Base-by-base conservation (phyloP, 176 grass and related monocot genomes). In the Poa pratensis region DNA sequence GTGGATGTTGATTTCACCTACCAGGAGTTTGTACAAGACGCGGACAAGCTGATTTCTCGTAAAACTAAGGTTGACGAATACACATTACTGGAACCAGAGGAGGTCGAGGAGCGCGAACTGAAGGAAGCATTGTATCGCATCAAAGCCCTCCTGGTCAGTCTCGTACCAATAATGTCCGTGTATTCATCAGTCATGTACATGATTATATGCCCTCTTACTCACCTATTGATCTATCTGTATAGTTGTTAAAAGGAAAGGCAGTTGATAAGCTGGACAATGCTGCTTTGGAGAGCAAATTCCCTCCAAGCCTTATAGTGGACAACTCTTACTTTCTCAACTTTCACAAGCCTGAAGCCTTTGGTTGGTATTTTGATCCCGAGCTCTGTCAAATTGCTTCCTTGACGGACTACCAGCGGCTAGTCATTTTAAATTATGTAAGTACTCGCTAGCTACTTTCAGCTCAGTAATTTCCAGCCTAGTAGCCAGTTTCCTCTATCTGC, bases 381-480 rank as follows among this genome's bases (percentile, higher is more conserved):
- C 70, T 73, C 70, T 73, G 70, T 50, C 1, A 16, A 26, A 3
- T 27, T 49, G 6, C 22, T 23, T 46, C 43, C 43, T 73, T 73
- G 70, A 50, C 20, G 23, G 70, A 73, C 70, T 73, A 73, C 70
- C 70, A 73, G 70, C 70, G 70, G 43, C 43, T 73, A 18, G 43
- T 73, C 70, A 15, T 49, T 49, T 27, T 16, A 0, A 73, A 73
- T 50, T 15, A 17, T 50, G 70, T 73, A 49, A 73, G 43, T 50
- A 22, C 3, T 48, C 43, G 4, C 23, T 27, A 23, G 2, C 26
- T 64, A 15, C 26, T 17, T 65, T 18, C 28, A 17, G 7, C 5
- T 65, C 0, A 17, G 27, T 65, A 65, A 34, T 35, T 5, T 15
- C 7, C 14, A 14, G 7, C 4, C 0, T 3, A 3, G 20, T 24